These are phyloP conservation scores for Kondoa subrosea DNA, from an alignment of 768 basidiomycete species.

Conservation along the genomic window DNA sequence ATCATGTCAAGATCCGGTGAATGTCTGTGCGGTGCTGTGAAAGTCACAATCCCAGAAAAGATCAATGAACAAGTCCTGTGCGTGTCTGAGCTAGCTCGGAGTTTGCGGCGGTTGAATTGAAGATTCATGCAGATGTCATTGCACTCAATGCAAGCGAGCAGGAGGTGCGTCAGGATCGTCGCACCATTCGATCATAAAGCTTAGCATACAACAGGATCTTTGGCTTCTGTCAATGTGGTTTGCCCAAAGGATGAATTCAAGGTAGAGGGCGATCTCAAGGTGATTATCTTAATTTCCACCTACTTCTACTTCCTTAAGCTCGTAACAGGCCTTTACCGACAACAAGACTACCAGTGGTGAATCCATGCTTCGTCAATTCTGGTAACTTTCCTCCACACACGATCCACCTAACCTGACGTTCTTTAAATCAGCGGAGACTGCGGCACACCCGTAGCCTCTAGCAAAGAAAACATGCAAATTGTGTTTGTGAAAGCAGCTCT, in stretches of 20 bases:
- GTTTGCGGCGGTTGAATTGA: not conserved
- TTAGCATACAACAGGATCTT: not conserved
- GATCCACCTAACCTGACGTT: not conserved
- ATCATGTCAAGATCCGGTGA: not conserved
- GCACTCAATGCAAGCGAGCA: not conserved
- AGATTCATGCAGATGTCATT: not conserved
- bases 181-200: too few relatives aligned
- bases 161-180: too few relatives aligned
- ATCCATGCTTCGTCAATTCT: not conserved
- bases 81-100: not conserved
- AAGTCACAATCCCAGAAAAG: not conserved
- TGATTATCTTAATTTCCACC: not conserved
- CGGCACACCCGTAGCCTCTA: not conserved
- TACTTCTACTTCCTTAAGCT: not conserved
- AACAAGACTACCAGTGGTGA: not conserved
- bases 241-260: not conserved
- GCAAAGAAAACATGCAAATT: not conserved
- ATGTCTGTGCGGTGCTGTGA: not conserved
- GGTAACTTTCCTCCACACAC: not conserved
- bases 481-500: not conserved
- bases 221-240: not conserved
- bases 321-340: not conserved
- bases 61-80: not conserved
- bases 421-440: not conserved
- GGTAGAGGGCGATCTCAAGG: not conserved